Conservation (phyloP, 1,139 yeast genomes). For the Kluyveromyces marxianus region DNA sequence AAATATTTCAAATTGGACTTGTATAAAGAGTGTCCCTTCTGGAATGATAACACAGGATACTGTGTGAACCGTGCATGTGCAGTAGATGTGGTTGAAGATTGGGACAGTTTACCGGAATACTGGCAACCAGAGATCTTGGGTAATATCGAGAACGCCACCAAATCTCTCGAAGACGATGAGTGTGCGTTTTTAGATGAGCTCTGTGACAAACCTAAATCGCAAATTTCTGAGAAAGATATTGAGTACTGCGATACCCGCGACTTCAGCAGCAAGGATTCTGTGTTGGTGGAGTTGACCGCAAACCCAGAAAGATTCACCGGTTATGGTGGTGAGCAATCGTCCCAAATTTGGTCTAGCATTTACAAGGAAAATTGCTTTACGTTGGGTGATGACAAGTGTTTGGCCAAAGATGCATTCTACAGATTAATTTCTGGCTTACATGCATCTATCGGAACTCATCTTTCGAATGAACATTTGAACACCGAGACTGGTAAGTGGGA, state of each 20-base stretch:
- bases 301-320: conserved; percentile 98
- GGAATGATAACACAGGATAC: conserved; percentile 68
- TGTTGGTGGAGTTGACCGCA: conserved; percentile 74
- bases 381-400: conserved; percentile 46
- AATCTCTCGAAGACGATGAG: conserved; percentile 31
- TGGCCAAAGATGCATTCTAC: conserved; percentile 82
- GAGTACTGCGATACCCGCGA: conserved; percentile 44
- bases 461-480: conserved; percentile 77
- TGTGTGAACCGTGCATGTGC: conserved; percentile 95
- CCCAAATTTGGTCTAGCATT: conserved; percentile 88
- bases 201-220: conserved; percentile 16
- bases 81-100: conserved; percentile 63
- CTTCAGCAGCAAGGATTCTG: conserved; percentile 43
- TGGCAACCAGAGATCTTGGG: conserved; percentile 75
- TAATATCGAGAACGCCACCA: conserved; percentile 41
- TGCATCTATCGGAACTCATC: conserved; percentile 89
- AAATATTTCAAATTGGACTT: conserved; percentile 80
- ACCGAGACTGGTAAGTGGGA: conserved; percentile 71
- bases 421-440: conserved; percentile 90
- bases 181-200: conserved; percentile 31
- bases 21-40: conserved; percentile 81
- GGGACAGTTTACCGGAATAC: conserved; percentile 63
- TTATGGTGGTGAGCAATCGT: conserved; percentile 86
- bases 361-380: conserved; percentile 87
- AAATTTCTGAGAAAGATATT: conserved; percentile 22